Percentiles rank a stretch among this genome's conserved stretches.
Conservation (phyloP, 2,329 filamentous ascomycete genomes). For the Aureobasidium sp. region DNA sequence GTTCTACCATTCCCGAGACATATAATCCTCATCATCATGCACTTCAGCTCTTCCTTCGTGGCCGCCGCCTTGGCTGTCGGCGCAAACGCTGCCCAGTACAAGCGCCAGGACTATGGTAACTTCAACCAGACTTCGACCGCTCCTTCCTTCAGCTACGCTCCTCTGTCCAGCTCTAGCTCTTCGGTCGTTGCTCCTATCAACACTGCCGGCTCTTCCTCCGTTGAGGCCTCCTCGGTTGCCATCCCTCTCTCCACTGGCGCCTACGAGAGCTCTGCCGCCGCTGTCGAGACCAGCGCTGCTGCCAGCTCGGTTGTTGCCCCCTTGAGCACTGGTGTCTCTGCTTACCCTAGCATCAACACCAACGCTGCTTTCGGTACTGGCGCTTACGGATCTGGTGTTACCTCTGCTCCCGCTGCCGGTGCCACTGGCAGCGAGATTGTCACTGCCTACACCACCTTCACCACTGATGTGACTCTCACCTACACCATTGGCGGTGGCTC, state of each 20-base stretch:
- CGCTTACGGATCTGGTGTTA: constrained; percentile 18
- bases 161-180: constrained; percentile 18
- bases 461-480: constrained; percentile 28
- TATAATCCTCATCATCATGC: constrained; percentile 16
- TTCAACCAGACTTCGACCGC: constrained; percentile 14
- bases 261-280: not conserved
- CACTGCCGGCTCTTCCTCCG: constrained; percentile 16
- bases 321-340: constrained; percentile 14
- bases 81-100: constrained; percentile 15
- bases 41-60: constrained; percentile 17
- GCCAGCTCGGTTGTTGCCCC: constrained; percentile 16
- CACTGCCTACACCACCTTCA: constrained; percentile 22
- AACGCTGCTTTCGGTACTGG: constrained; percentile 18
- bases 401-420: constrained; percentile 16
- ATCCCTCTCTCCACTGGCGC: constrained; percentile 17
- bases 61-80: constrained; percentile 17
- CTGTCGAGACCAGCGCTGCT: constrained; percentile 8
- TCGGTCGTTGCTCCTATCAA: constrained; percentile 17
- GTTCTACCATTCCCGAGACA: constrained; percentile 1
- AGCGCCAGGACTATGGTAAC: constrained; percentile 17
- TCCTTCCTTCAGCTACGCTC: constrained; percentile 12
- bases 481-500: constrained; percentile 30
- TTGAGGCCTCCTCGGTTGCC: constrained; percentile 14
- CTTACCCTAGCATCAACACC: constrained; percentile 17
- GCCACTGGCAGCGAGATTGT: constrained; percentile 15